Evolutionary conservation across 108 stramenopile genomes (phyloP).

Genomic region (Cyclotella sp.): DNA sequence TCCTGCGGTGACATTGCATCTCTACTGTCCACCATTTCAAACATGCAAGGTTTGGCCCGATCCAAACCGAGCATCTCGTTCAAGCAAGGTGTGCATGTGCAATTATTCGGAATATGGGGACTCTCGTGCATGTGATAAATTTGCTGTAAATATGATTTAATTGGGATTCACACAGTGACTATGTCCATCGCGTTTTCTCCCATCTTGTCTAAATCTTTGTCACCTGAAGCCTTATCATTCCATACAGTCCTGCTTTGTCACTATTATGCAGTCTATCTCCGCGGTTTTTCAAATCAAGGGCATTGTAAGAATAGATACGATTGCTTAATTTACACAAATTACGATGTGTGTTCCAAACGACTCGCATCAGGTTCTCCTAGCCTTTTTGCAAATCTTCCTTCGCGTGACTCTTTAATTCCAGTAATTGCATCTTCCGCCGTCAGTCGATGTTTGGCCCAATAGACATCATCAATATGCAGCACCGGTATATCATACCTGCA

Average conservation of each 20-base stretch:
- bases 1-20: conserved; percentile 83
- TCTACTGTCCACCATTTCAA: conserved; percentile 88
- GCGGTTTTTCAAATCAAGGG: too few relatives aligned
- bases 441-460: conserved; percentile 85
- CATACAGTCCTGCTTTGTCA: too few relatives aligned
- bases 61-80: conserved; percentile 29
- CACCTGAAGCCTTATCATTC: too few relatives aligned
- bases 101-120: conserved; percentile 56
- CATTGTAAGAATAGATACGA: neutral
- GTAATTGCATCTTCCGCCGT: conserved; percentile 59
- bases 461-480: conserved; percentile 70
- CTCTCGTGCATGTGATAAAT: conserved; percentile 29
- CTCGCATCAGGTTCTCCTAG: conserved; percentile 80
- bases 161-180: neutral
- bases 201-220: too few relatives aligned
- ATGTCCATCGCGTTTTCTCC: neutral
- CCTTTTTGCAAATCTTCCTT: conserved; percentile 58
- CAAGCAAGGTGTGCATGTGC: conserved; percentile 44
- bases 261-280: too few relatives aligned
- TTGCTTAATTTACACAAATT: neutral
- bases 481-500: conserved; percentile 83
- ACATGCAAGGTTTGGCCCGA: conserved; percentile 82
- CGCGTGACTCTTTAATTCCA: conserved; percentile 51
- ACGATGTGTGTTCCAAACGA: conserved; percentile 49
- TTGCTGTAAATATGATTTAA: conserved; percentile 42